Conservation (phyloP, 2,329 filamentous ascomycete species). For the Epichloe brachyelytri region DNA sequence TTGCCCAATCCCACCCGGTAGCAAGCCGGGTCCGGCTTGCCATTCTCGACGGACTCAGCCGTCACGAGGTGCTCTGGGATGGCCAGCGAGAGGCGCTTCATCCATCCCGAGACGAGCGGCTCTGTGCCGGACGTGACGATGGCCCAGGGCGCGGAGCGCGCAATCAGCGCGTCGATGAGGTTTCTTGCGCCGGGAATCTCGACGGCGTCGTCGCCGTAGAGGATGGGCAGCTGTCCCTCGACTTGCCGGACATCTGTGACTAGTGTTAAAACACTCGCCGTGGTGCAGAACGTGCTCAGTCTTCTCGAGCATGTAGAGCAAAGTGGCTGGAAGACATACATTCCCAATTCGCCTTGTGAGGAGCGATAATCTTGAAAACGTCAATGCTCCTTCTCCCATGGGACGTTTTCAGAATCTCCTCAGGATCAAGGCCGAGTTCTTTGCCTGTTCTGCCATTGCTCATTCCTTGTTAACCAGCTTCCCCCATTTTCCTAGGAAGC, state of each 20-base stretch:
- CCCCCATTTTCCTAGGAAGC: background rate
- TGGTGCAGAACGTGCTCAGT: background rate
- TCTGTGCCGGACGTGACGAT: slow-evolving; percentile 69
- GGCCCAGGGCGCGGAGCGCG: slow-evolving; percentile 58
- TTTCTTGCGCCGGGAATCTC: slow-evolving; percentile 75
- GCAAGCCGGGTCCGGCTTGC: slow-evolving; percentile 67
- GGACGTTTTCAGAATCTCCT: slow-evolving; percentile 75
- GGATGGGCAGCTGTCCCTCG: slow-evolving; percentile 64
- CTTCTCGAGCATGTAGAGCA: no score
- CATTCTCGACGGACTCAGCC: slow-evolving; percentile 61
- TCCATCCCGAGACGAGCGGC: slow-evolving; percentile 59
- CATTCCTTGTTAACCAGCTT: background rate
- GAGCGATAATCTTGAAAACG: slow-evolving; percentile 63
- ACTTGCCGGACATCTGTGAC: slow-evolving; percentile 59
- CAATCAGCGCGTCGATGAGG: slow-evolving; percentile 55
- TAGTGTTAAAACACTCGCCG: background rate
- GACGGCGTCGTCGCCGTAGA: slow-evolving; percentile 63
- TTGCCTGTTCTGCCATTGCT: slow-evolving; percentile 49
- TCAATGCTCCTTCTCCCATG: slow-evolving; percentile 89
- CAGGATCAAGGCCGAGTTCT: slow-evolving; percentile 75
- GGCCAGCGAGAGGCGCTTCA: slow-evolving; percentile 52
- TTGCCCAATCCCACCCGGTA: slow-evolving; percentile 55
- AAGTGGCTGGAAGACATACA: slow-evolving; percentile 43
- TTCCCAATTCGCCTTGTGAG: slow-evolving; percentile 82
- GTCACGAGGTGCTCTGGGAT: slow-evolving; percentile 55